Evolutionary conservation across 1,284 basidiomycete genomes (phyloP), one percentile per base, ranked within the genome.

Genomic region (Irpex lacteus): DNA sequence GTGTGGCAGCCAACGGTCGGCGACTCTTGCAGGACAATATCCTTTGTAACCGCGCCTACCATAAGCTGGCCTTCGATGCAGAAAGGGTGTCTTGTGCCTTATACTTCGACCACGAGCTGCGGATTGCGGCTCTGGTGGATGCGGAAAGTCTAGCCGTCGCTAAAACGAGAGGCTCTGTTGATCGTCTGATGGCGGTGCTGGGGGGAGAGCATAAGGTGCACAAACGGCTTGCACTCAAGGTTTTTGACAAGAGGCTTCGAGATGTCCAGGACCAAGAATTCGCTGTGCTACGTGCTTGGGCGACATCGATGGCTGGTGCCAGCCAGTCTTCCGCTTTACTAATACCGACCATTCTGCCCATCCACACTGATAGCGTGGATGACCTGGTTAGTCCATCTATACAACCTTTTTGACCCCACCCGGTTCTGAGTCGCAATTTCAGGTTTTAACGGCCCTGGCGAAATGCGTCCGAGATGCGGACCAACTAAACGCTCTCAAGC

Each of bases 91-190:
- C 77, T 0, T 66, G 75, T 2, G 73, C 79, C 0, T 68, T 86
- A 7, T 72, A 71, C 66, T 59, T 71, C 13, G 80, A 85, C 56
- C 61, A 75, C 4, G 70, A 70, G 0, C 53, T 82, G 4, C 70
- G 69, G 18, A 74, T 84, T n/a, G 66, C 64, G 2, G 71, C 76
- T 36, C 80, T 72, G 9, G 74, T 89, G 40, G 87, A 90, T 65
- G 77, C 89, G 6, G 63, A 68, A 59, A 68, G 65, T 11, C 34
- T 66, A 37, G 13, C 55, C 21, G 32, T 57, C 36, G 32, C 34
- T 18, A 59, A 34, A 11, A 13, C 7, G 1, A 63, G 66, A 7
- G 49, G 62, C 19, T 18, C 69, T 11, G 8, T 40, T 32, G 50
- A 15, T 8, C 60, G 38, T 0, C 53, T 65, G 1, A 13, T 66